Base-by-base conservation (phyloP, 805 yeast species). In the Kodamaea restingae region DNA sequence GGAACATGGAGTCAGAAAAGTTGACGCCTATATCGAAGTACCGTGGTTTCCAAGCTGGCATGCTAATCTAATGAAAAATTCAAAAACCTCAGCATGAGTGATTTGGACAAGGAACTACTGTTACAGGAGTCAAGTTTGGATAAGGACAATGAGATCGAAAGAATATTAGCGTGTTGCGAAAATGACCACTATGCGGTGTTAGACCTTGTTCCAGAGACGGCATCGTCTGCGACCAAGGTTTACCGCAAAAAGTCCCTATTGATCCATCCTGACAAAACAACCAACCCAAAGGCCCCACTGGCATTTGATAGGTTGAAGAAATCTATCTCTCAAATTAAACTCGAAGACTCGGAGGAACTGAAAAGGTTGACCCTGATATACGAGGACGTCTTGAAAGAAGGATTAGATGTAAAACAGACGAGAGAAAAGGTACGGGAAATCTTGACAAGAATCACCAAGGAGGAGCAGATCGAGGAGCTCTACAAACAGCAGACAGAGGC, bases 1-100 rank as follows among this genome's bases (percentile, higher is more conserved):
- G 73, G 58, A 86, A 93, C 93, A 90, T 93, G 3, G 78, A 69
- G 58, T 91, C 98, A 0, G 96, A 83, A 54, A 91, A 71, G 56
- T 91, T 91, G 50, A 88, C 85, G 22, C 74, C 74, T 14, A 69
- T 69, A 40, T 69, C 74, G 46, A 65, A 69, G 46, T 68, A 69
- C 30, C 68, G 56, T 21, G 73, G 72, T 48, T 50, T 62, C 71
- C 71, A 65, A 39, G 35, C 32, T 9, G 35, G 17, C 38, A 36
- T 36, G 26, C 8, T n/a, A 11, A 4, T 7, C 12, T 9, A 6
- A 7, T 27, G 17, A 27, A 27, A 35, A 21, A 12, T n/a, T 12
- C 17, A 27, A 12, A 27, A 35, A 17, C 15, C 26, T 11, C 10
- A 34, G 18, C 17, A 18, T n/a, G 17, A 21, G 26, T 31, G 41